Conservation (phyloP, 2,329 filamentous ascomycete species). For the Bisporella sp. region DNA sequence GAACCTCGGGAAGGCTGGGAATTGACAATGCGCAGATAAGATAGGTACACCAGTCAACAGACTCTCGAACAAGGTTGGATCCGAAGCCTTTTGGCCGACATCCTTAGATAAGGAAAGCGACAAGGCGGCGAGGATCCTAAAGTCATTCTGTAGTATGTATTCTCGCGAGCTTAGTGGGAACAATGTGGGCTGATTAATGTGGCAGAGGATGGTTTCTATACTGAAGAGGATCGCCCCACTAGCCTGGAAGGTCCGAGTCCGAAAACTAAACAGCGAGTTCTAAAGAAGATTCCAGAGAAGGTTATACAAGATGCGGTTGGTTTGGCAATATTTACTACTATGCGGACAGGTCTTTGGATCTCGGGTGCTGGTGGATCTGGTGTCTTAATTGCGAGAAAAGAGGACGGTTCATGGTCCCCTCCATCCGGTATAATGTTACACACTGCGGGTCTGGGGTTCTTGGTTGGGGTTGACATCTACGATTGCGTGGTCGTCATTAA, state of each 20-base stretch:
- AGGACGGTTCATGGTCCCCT: constrained; percentile 84
- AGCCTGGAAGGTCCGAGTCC: constrained; percentile 27
- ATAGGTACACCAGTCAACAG: constrained; percentile 68
- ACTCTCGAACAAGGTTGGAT: constrained; percentile 73
- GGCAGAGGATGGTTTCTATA: constrained; percentile 61
- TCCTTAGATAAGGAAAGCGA: constrained; percentile 83
- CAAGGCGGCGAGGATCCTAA: constrained; percentile 82
- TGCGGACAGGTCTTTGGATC: constrained; percentile 86
- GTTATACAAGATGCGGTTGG: constrained; percentile 85
- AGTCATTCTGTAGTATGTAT: constrained; percentile 77
- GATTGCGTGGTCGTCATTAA: constrained; percentile 94
- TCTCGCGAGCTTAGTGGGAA: constrained; percentile 19
- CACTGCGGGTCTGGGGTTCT: constrained; percentile 80
- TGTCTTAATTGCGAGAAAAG: constrained; percentile 69
- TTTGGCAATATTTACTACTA: constrained; percentile 87
- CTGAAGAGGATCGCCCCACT: constrained; percentile 30
- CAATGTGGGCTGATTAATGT: constrained; percentile 13
- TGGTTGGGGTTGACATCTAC: constrained; percentile 90
- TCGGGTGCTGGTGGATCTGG: constrained; percentile 86
- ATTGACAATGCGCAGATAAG: constrained; percentile 1
- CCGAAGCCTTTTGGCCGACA: constrained; percentile 79
- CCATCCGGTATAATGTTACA: constrained; percentile 88
- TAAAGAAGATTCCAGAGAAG: constrained; percentile 77
- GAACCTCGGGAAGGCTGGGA: too few relatives aligned
- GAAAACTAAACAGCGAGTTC: constrained; percentile 49